Evolutionary conservation across 371 early-diverging fungal species (phyloP), one percentile per base, ranked within the genome.

Genomic region (Capillidium rhysosporum): DNA sequence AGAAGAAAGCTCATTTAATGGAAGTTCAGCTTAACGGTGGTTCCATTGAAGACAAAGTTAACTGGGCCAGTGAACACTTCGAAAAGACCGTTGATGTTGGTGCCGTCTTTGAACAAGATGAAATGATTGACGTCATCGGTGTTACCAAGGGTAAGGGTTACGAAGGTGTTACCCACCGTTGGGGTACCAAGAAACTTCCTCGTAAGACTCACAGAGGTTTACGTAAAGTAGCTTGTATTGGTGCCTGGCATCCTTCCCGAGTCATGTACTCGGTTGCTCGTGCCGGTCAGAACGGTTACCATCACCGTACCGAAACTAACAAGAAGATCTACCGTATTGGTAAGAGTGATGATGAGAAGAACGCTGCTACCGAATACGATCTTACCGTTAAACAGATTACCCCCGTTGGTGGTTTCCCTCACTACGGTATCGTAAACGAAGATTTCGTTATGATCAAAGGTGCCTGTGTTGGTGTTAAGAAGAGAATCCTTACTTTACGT

Each of bases 21-120:
- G 99, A 99, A 79, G 83, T 98, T 68, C 99, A 99, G 78, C 74
- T 99, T 58, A 99, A 99, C 80, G 99, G 98, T 73, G 99, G 99
- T 58, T 81, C 86, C 62, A 72, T 98, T 60, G 80, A 87, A 59
- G 82, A 96, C 66, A 98, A 99, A 84, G 94, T 98, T 63, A 89
- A 96, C 66, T 98, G 84, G 80, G 98, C 97, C 62, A 77, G 87
- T 60, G 77, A 78, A 58, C 89, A 91, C 79, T 93, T 98, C 66
- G 99, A 98, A 79, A 98, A 97, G 87, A 83, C 82, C 56, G 79
- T 99, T 59, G 70, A 77, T 47, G 77, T 98, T 63, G 62, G 67
- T 57, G 82, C 92, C 55, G 82, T 98, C 65, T 96, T 98, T 71
- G 86, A 84, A 67, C 84, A 88, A 75, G 88, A 98, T 70, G 99